Evolutionary conservation across 2,329 filamentous ascomycete genomes (phyloP), one percentile per base, ranked within the genome.

Genomic region (Emericellopsis atlantica): DNA sequence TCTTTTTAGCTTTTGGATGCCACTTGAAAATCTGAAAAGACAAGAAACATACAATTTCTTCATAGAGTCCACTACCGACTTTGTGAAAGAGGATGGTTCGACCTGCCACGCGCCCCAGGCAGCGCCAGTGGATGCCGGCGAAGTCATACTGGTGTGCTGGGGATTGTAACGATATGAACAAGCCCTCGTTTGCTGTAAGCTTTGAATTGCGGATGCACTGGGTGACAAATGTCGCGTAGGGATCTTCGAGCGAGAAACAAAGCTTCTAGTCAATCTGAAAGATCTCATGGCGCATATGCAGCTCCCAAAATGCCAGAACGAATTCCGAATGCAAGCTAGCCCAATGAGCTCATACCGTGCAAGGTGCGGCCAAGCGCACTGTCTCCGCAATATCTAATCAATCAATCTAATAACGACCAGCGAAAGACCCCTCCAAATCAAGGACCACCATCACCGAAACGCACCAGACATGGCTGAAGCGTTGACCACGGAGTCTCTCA

Each of bases 51-150:
- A 90, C 81, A 95, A 67, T 58, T 75, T 80, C 54, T 74, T 76
- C 83, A 95, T 89, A 9, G 85, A 80, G 51, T 70, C 68, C 43
- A 93, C 81, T 39, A 93, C 87, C n/a, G 61, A 54, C 54, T 66
- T 59, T 12, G 67, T 73, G 45, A 76, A 74, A 43, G 45, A 45
- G 39, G 58, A 52, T 5, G 58, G 46, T 52, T 58, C 51, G 35
- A 58, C 56, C 52, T 64, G 60, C 60, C 60, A 64, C 12, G 60
- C 60, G 24, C 60, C 60, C 58, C 58, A 61, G 6, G 60, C 50
- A 39, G 57, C 54, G 23, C n/a, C n/a, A 35, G 32, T 9, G 9
- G n/a, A 35, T 4, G 32, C 9, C 10, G 9, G 32, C 5, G 32
- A 10, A 24, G 29, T 32, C 26, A 18, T 14, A 32, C n/a, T 32